phyloP scores from a whole-genome alignment of 2,329 filamentous ascomycete species.

The Botrytis cinerea region DNA sequence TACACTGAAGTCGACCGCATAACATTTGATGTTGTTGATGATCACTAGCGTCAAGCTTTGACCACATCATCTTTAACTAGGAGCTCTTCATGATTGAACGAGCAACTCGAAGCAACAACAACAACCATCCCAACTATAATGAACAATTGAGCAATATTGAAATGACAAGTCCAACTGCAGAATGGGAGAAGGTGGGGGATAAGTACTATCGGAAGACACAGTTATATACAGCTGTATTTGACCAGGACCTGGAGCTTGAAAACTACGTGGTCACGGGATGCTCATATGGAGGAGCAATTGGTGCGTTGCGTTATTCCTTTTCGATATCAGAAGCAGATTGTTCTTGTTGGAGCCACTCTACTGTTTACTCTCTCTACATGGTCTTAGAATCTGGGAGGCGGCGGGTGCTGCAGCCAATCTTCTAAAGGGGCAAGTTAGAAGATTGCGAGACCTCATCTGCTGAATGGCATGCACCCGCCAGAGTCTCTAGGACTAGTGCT shows the following conservation, averaged over 20 bases:
- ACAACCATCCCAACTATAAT: conserved; percentile 14
- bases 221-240: conserved; percentile 90
- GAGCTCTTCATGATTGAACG: conserved; percentile 9
- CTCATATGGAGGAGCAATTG: conserved; percentile 89
- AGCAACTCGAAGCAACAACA: conserved; percentile 23
- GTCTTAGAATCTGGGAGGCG: neutral
- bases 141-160: conserved; percentile 16
- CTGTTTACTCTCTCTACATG: neutral
- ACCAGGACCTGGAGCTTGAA: conserved; percentile 90
- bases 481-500: neutral
- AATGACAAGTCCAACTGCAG: conserved; percentile 53
- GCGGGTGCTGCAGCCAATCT: neutral
- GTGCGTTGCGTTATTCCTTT: conserved; percentile 52
- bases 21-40: conserved; percentile 18
- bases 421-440: neutral
- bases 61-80: conserved; percentile 37
- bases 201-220: conserved; percentile 94
- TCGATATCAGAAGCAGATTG: neutral
- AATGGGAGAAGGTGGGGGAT: conserved; percentile 93
- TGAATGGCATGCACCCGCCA: neutral
- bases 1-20: conserved; percentile 27
- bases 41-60: conserved; percentile 37
- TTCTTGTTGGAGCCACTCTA: neutral
- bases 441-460: neutral
- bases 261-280: conserved; percentile 91